Base-by-base conservation (phyloP, 2,329 filamentous ascomycete species). In the Domatiomyces catenatus region DNA sequence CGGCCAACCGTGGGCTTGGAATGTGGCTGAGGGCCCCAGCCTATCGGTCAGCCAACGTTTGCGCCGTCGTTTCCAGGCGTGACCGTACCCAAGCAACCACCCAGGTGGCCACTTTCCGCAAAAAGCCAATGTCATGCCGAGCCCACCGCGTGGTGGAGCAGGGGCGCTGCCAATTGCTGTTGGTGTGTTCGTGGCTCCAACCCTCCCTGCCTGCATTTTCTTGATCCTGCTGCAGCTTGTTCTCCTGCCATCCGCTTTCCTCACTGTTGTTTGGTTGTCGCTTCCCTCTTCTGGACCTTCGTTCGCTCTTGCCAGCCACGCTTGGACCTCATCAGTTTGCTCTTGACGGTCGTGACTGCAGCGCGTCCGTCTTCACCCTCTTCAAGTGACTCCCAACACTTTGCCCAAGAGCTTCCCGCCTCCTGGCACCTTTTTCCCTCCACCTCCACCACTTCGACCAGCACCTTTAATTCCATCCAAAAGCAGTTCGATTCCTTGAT, bases 221-320 rank as follows among this genome's bases (percentile, higher is more conserved):
- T 39, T 43, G 24, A n/a, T 19, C 22, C 26, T 24, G 44, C 45
- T n/a, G n/a, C n/a, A n/a, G 24, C 46, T 42, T 49, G 36, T 45
- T 47, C 20, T 26, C 49, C 52, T 54, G 51, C 54, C 54, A 51
- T 52, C 52, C 53, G 45, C 50, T 58, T 59, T 62, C 64, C 65
- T 65, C 62, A 61, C 58, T 56, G 48, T 51, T 22, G 36, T 46
- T 58, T 22, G 36, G 48, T 58, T 59, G 55, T 57, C 58, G 61
- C 57, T 58, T 52, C 57, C 55, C 65, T 62, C 61, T 67, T 64
- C 62, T 67, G 65, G 55, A 58, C 48, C 52, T 54, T 56, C 52
- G 52, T 55, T 57, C 57, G 58, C 59, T 58, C 54, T 52, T 58
- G 58, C 60, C 55, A 61, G 58, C 57, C 52, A 59, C 57, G 54